Evolutionary conservation across 2,329 filamentous ascomycete species (phyloP), one percentile per base, ranked within the genome.

Genomic region (Colletotrichum destructivum): DNA sequence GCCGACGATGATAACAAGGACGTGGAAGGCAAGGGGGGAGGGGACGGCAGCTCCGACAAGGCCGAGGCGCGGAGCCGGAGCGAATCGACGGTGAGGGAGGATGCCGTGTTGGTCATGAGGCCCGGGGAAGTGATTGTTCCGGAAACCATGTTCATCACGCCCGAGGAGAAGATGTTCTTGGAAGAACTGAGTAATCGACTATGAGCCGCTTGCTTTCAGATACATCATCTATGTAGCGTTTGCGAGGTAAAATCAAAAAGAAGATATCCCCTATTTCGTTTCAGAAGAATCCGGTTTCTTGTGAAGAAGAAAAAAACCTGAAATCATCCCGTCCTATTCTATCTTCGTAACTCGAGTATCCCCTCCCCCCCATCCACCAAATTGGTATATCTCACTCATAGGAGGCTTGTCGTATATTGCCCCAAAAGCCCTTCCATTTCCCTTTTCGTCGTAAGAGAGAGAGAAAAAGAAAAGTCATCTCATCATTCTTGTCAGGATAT

Each of bases 101-200:
- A 73, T 4, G 62, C 68, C 5, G 78, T 82, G 52, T 77, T 84
- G 38, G 81, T 84, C 1, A 80, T 84, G 59, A 79, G 77, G 51
- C 76, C 77, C 0, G 82, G 82, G 2, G 74, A 76, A 26, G 75
- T 84, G 2, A 70, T 81, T 11, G 68, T 84, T 11, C 82, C 82
- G 1, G 74, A 79, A 8, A 75, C 81, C 66, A 74, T 84, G 72
- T 81, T 76, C 52, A 76, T 84, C 23, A 81, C 78, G 65, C 81
- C 80, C 18, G 82, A 84, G 23, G 82, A 84, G 74, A 66, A 77
- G 23, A 76, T 80, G 61, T 63, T 81, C 13, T 66, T 84, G 42
- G 81, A 84, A 73, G 78, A 77, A 23, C 75, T 84, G 71, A 78
- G 79, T 57, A 79, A 79, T 47, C 75, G 81, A 26, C 69, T 83